phyloP scores from a whole-genome alignment of 495 filamentous ascomycete species.

The Glutinoglossum americanum region DNA sequence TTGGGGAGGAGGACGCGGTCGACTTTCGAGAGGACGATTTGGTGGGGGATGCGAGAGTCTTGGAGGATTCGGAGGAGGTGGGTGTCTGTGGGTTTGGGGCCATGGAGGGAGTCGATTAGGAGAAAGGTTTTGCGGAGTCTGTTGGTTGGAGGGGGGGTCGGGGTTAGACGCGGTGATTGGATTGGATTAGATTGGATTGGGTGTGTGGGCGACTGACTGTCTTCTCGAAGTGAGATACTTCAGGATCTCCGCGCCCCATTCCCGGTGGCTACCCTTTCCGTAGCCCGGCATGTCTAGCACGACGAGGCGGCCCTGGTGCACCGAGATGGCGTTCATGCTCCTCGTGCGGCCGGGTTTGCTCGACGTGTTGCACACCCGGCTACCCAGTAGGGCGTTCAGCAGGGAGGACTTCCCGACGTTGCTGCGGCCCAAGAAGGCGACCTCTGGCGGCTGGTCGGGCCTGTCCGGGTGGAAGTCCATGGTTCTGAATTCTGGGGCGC shows the following conservation, averaged over 20 bases:
- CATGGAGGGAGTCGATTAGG: conserved; percentile 59
- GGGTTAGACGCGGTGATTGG: not conserved
- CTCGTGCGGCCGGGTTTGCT: conserved; percentile 55
- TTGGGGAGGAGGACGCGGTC: conserved; percentile 27
- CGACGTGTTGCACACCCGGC: conserved; percentile 38
- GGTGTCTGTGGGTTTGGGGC: conserved; percentile 53
- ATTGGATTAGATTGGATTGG: not conserved
- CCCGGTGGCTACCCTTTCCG: conserved; percentile 47
- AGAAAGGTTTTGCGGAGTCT: conserved; percentile 57
- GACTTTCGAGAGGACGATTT: conserved; percentile 67
- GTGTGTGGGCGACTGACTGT: conserved; percentile 26
- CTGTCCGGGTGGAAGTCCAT: not conserved
- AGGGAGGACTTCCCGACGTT: conserved; percentile 87
- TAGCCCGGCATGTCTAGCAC: conserved; percentile 92
- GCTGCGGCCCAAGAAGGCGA: conserved; percentile 61
- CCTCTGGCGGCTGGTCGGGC: conserved; percentile 21
- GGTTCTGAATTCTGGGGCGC: not conserved
- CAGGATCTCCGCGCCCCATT: conserved; percentile 65
- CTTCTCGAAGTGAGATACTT: conserved; percentile 13
- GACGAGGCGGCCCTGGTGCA: conserved; percentile 38
- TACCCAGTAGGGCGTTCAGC: conserved; percentile 58
- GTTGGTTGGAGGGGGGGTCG: not conserved
- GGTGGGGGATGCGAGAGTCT: conserved; percentile 39
- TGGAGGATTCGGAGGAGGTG: conserved; percentile 44
- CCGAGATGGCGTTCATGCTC: conserved; percentile 68